Evolutionary conservation across 169 alveolate species (phyloP).

Genomic region (Cryptosporidium parvum): DNA sequence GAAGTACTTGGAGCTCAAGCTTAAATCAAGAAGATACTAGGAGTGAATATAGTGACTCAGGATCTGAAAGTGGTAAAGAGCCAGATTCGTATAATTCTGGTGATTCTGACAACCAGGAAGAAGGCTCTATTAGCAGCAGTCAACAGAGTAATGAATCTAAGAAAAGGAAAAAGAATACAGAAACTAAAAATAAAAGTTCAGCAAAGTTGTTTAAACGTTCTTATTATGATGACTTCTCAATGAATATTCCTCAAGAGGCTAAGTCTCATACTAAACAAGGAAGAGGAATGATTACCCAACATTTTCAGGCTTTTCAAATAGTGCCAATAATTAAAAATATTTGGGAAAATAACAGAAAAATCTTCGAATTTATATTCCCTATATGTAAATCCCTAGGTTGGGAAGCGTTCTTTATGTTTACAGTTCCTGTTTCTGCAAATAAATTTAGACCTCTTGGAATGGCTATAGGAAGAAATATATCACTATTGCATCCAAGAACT

Average conservation of each 20-base stretch:
- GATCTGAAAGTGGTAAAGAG: constrained; percentile 8
- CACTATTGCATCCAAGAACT: constrained; percentile 81
- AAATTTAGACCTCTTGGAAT: constrained; percentile 81
- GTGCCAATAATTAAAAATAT: constrained; percentile 82
- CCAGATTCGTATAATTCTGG: background rate
- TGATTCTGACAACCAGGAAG: background rate
- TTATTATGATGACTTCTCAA: constrained; percentile 32
- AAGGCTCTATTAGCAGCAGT: background rate
- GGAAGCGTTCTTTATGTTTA: constrained; percentile 82
- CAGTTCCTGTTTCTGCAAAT: constrained; percentile 87
- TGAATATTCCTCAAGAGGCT: constrained; percentile 64
- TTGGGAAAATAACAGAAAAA: constrained; percentile 81
- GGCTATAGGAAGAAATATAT: constrained; percentile 76
- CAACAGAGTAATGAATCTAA: constrained; percentile 16
- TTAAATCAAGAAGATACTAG: background rate
- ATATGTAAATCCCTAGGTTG: constrained; percentile 81
- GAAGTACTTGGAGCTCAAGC: constrained; percentile 66
- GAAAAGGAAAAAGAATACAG: constrained; percentile 5
- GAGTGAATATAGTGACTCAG: constrained; percentile 4
- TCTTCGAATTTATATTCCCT: constrained; percentile 83
- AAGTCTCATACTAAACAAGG: constrained; percentile 80
- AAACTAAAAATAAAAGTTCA: background rate
- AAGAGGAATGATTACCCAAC: constrained; percentile 82
- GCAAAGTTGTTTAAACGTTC: constrained; percentile 51
- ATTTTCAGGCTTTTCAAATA: constrained; percentile 86